These are phyloP conservation scores for Solanum bulbocastanum DNA, from an alignment of 257 asterid species.

Conservation along the genomic window DNA sequence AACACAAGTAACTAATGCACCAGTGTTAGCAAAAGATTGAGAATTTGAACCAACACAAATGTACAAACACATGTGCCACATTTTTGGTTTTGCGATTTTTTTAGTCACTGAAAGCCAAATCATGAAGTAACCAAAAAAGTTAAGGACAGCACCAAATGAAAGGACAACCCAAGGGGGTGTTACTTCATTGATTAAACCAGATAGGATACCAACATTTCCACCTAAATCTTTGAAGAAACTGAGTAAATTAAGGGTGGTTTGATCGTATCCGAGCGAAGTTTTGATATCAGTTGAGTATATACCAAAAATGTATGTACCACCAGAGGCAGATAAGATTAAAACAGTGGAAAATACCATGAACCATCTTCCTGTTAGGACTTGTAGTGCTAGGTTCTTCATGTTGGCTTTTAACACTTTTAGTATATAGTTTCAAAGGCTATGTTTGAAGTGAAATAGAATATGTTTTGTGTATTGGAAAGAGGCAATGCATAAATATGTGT, in stretches of 20 bases:
- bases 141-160: background rate
- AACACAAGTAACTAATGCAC: background rate
- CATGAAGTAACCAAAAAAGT: constrained; percentile 1
- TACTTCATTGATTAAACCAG: background rate
- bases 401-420: background rate
- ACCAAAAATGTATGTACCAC: background rate
- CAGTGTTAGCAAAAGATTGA: constrained; percentile 1
- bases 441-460: too few species aligned
- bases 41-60: constrained; percentile 1
- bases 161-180: background rate
- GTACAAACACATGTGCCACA: constrained; percentile 1
- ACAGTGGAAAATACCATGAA: background rate
- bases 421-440: too few species aligned
- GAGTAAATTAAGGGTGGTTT: background rate
- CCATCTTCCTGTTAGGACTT: background rate
- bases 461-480: background rate
- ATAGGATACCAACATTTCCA: background rate
- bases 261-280: background rate
- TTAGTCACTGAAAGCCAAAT: background rate
- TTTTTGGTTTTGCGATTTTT: background rate
- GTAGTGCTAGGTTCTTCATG: background rate
- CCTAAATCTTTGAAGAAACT: constrained; percentile 2
- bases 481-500: background rate
- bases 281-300: background rate
- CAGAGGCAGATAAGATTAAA: background rate